These are phyloP conservation scores for Pyricularia sp. DNA, from an alignment of 2,329 filamentous ascomycete species.

Conservation along the genomic window DNA sequence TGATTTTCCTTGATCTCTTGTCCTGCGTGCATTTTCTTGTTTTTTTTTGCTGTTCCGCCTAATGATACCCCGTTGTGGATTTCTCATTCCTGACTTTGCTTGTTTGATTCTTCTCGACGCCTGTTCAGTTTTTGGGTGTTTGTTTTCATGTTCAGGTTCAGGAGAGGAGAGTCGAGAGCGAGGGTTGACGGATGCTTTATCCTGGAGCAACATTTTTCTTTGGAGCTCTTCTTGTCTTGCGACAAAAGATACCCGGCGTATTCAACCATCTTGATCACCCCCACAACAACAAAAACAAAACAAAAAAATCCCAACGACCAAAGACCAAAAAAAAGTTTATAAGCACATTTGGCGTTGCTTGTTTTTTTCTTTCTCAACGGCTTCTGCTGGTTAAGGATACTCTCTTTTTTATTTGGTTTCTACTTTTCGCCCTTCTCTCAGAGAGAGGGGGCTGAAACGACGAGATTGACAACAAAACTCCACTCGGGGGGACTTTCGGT, in stretches of 20 bases:
- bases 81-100: constrained; percentile 5
- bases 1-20: constrained; percentile 5
- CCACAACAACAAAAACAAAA: constrained; percentile 1
- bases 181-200: constrained; percentile 4
- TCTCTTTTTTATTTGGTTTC: background rate
- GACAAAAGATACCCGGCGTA: background rate
- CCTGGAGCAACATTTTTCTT: background rate
- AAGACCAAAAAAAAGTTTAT: constrained; percentile 2
- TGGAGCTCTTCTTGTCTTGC: background rate
- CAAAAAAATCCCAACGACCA: constrained; percentile 3
- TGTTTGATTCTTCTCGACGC: background rate
- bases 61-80: constrained; percentile 3
- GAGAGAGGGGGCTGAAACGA: background rate
- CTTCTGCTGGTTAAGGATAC: background rate
- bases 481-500: constrained; percentile 2
- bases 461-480: constrained; percentile 1
- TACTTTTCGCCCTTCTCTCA: background rate
- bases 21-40: constrained; percentile 13
- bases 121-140: constrained; percentile 4
- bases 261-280: constrained; percentile 2
- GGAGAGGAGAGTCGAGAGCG: background rate
- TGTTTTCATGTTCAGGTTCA: background rate
- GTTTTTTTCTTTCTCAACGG: constrained; percentile 1
- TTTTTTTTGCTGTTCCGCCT: constrained; percentile 11
- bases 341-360: background rate